Evolutionary conservation across 2,329 filamentous ascomycete species (phyloP), one percentile per base, ranked within the genome.

Genomic region (Rhynchosporium secalis): DNA sequence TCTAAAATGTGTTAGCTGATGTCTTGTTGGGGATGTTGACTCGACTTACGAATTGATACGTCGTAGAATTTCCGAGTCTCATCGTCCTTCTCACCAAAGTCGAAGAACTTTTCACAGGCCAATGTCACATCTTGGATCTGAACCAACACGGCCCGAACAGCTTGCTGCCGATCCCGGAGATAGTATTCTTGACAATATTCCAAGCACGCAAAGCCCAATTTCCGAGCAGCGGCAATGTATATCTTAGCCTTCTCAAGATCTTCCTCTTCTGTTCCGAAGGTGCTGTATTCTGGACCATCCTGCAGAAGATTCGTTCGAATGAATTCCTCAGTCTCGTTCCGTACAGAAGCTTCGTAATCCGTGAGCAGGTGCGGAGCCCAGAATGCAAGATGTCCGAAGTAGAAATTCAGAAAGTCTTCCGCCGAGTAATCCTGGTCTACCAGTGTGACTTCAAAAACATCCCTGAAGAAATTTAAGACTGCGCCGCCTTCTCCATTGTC

Each of bases 331-430:
- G 81, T 80, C 48, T 74, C 75, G 40, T 73, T 71, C 40, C 82
- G 76, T 29, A 84, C 78, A 3, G 68, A 65, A 36, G 71, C 72
- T 48, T 83, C 81, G 7, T 75, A 77, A 64, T 81, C 80, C n/a
- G 81, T 77, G 28, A 85, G 77, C 13, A 85, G 72, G 1, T 77
- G 76, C 8, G 83, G 83, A 3, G 76, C 80, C 80, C 82, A 85
- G 46, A 77, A 73, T 1, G 75, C 74, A 13, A 81, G 72, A n/a
- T 73, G 75, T 15, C 78, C 72, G 38, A 80, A 69, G 26, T 79
- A 66, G 20, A 69, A 47, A 67, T 66, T 67, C 77, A 78, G 69
- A 48, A 71, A 58, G 10, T 71, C 65, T 28, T 71, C 69, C 20
- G 60, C 60, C 77, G 77, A 49, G 80, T 85, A 67, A 5, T 69